phyloP scores from a whole-genome alignment of 2,329 filamentous ascomycete genomes.

The Huntiella moniliformis region DNA sequence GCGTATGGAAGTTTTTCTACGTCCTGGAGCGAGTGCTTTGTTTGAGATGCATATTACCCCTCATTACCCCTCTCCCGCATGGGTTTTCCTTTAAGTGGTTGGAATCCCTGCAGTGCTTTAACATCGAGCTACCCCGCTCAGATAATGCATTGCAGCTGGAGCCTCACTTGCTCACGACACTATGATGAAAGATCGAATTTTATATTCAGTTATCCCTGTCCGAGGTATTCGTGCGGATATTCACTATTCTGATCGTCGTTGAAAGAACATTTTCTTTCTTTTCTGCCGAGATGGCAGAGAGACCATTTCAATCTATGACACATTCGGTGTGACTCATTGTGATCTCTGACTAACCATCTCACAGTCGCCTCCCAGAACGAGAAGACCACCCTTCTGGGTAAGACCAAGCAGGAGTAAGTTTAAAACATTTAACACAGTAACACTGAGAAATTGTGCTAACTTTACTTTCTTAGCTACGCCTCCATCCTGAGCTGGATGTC shows the following conservation, averaged over 20 bases:
- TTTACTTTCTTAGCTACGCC: conserved; percentile 44
- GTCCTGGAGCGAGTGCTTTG: no score
- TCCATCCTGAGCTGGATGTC: conserved; percentile 98
- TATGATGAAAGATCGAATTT: conserved; percentile 12
- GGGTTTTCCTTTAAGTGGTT: not conserved
- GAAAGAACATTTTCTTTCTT: not conserved
- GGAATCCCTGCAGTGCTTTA: no score
- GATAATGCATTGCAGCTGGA: no score
- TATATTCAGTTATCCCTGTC: conserved; percentile 13
- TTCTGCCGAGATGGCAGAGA: not conserved
- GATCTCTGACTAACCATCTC: conserved; percentile 7
- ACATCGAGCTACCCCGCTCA: no score
- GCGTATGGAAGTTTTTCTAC: not conserved
- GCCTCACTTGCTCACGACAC: not conserved
- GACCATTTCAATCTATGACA: not conserved
- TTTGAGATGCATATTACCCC: not conserved
- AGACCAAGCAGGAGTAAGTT: conserved; percentile 95
- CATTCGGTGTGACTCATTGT: not conserved
- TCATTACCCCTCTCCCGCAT: conserved; percentile 3
- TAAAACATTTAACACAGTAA: not conserved
- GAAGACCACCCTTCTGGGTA: conserved; percentile 97
- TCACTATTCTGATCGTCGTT: conserved; percentile 11
- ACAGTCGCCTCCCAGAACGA: conserved; percentile 97
- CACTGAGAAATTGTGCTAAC: not conserved
- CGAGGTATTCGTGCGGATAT: conserved; percentile 13